Conservation (phyloP, 768 basidiomycete species). For the Paxillus rubicundulus region DNA sequence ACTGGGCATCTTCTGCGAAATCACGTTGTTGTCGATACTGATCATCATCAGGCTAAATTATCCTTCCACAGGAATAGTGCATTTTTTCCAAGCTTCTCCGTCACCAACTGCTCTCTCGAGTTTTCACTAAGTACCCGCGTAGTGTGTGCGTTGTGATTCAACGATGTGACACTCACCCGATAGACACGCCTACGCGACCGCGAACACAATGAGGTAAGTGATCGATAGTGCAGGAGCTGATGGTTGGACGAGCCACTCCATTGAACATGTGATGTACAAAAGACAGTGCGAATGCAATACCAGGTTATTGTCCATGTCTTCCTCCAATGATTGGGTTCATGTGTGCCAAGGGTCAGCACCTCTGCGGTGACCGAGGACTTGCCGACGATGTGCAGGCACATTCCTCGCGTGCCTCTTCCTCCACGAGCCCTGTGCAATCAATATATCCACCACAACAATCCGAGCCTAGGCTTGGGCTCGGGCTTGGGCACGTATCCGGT, state of each 20-base stretch:
- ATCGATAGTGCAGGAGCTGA: too few relatives aligned
- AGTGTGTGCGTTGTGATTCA: too few relatives aligned
- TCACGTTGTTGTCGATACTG: neutral
- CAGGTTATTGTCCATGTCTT: neutral
- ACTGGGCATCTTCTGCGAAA: neutral
- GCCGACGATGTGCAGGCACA: neutral
- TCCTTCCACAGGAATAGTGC: conserved; percentile 24
- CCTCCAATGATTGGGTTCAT: neutral
- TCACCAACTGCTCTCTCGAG: conserved; percentile 31
- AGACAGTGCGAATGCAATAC: neutral
- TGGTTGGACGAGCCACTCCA: too few relatives aligned
- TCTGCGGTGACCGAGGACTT: neutral
- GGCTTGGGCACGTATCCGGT: conserved; percentile 15
- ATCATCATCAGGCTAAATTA: neutral
- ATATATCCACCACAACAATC: conserved; percentile 53
- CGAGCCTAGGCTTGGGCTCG: conserved; percentile 32
- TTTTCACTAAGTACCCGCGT: too few relatives aligned
- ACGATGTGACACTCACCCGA: too few relatives aligned
- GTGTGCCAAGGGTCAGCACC: neutral
- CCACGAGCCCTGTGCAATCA: conserved; percentile 44
- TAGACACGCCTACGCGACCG: too few relatives aligned
- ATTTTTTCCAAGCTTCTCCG: conserved; percentile 20
- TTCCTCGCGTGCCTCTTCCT: conserved; percentile 19
- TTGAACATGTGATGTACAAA: too few relatives aligned
- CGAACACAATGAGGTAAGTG: too few relatives aligned